phyloP scores from a whole-genome alignment of 78 protist species.

The Monosiga brevicollis region DNA sequence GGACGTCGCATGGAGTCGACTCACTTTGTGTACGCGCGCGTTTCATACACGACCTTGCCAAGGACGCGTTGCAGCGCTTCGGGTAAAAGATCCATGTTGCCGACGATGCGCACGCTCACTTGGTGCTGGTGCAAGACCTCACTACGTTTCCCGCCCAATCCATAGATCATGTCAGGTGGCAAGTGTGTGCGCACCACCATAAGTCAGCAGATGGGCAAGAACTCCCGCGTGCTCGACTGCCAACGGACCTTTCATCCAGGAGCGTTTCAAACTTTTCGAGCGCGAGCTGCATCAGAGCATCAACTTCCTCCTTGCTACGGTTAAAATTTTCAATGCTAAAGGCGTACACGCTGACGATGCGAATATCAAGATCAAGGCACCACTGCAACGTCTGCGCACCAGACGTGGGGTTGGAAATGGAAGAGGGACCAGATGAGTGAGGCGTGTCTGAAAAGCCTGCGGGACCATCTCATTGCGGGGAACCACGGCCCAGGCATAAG shows the following conservation, averaged over 20 bases:
- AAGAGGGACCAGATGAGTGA: neutral
- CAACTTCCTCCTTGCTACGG: constrained; percentile 63
- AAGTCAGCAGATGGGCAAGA: neutral
- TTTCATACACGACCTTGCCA: neutral
- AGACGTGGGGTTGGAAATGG: neutral
- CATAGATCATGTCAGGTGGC: neutral
- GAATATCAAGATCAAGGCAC: constrained; percentile 69
- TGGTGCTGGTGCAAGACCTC: constrained; percentile 4
- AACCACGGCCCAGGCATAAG: too few species aligned
- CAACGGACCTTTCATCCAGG: neutral
- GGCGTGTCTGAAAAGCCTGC: too few species aligned
- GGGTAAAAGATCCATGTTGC: constrained; percentile 46
- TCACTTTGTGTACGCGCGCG: neutral
- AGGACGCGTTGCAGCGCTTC: neutral
- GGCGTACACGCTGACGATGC: constrained; percentile 76
- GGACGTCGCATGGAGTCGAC: neutral
- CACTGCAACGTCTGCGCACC: constrained; percentile 41
- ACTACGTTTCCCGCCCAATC: neutral
- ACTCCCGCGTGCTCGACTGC: neutral
- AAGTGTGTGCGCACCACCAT: neutral
- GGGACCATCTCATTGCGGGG: too few species aligned
- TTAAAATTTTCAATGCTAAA: constrained; percentile 81
- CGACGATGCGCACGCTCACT: constrained; percentile 54
- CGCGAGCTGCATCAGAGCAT: constrained; percentile 61
- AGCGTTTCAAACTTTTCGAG: constrained; percentile 18